Evolutionary conservation across 2,329 filamentous ascomycete species (phyloP), one percentile per base, ranked within the genome.

Genomic region (Didymella keratinophila): DNA sequence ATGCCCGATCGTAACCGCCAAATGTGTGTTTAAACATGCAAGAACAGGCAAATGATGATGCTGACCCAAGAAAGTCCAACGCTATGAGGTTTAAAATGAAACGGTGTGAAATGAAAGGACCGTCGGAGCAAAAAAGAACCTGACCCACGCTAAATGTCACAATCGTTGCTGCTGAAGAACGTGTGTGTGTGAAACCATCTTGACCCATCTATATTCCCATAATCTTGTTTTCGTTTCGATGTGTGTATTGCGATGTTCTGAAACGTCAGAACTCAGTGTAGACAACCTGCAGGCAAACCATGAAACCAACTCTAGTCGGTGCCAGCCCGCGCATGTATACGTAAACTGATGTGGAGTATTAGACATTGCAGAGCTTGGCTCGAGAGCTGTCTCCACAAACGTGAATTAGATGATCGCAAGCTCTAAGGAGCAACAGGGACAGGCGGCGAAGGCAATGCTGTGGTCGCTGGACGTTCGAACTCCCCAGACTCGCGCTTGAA

Each of bases 61-160:
- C 32, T 58, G 63, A 62, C 37, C 49, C 49, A 58, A 61, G 7
- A 58, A 63, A 52, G 51, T 27, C 56, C 60, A 60, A 56, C 70
- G 71, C 72, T 74, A 70, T 72, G 69, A 71, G 71, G 65, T 64
- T 63, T 44, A 55, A 64, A 59, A 61, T 55, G 51, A 67, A 61
- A 56, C 52, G 43, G 63, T 61, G 41, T 52, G 60, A 65, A 61
- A 59, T 60, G 55, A 66, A 61, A 67, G 67, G 52, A 62, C 41
- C 52, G 53, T 59, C 51, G 43, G 67, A 66, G 52, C 52, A 61
- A 64, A 56, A 58, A 58, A 45, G 58, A 61, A 62, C 57, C 66
- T 65, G 54, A 72, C 74, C 71, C 66, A 69, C 70, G 74, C 73
- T 76, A 75, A 76, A 76, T 76, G 73, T 70, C 71, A 73, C 67